Conservation (phyloP, 2,329 filamentous ascomycete species). For the Colletotrichum echinochloae region DNA sequence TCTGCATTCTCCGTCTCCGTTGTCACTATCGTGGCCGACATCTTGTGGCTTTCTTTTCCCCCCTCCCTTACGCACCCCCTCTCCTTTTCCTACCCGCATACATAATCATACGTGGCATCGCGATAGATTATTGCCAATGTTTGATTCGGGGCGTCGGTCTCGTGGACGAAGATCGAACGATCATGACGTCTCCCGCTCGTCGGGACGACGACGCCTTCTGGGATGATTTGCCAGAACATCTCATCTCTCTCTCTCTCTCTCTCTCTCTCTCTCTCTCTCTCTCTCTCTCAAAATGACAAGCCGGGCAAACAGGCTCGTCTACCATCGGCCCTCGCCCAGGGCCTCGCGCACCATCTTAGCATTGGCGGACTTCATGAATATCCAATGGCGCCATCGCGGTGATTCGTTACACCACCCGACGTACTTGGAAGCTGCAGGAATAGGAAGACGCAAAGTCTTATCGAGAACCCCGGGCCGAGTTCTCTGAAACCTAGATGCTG, state of each 20-base stretch:
- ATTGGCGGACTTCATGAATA: too few species aligned
- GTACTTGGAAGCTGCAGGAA: not conserved
- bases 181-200: conserved; percentile 7
- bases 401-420: not conserved
- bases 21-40: not conserved
- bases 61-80: not conserved
- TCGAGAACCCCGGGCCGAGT: too few species aligned
- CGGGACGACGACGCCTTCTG: not conserved
- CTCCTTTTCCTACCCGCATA: not conserved
- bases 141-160: not conserved
- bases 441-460: not conserved
- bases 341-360: not conserved
- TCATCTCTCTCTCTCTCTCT: not conserved
- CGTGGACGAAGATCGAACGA: conserved; percentile 11
- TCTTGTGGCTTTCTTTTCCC: conserved; percentile 3
- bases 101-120: conserved; percentile 3
- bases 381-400: not conserved
- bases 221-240: not conserved
- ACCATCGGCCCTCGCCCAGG: not conserved
- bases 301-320: not conserved
- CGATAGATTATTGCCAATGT: not conserved
- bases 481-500: not conserved
- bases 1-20: not conserved
- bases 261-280: not conserved
- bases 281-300: not conserved